Evolutionary conservation across 495 filamentous ascomycete genomes (phyloP).

Genomic region (Lophiotrema nucula): DNA sequence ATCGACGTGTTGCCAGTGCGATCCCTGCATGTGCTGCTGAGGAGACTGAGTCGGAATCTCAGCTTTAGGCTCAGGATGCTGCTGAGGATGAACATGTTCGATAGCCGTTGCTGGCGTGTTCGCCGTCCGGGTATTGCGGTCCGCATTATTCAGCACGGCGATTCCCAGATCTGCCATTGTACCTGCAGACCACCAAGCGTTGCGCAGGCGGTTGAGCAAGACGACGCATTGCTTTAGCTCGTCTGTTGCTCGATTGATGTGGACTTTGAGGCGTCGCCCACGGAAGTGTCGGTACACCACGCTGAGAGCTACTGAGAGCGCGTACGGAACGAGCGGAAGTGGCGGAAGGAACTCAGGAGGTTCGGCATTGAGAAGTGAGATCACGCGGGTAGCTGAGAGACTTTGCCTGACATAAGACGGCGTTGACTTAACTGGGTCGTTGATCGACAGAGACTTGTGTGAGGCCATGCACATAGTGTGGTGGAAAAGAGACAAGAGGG

Average conservation of each 20-base stretch:
- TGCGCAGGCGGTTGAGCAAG: constrained; percentile 55
- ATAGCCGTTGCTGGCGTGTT: constrained; percentile 21
- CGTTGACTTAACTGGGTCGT: constrained; percentile 42
- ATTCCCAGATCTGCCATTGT: constrained; percentile 58
- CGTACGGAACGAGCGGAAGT: constrained; percentile 67
- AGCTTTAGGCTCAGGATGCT: constrained; percentile 4
- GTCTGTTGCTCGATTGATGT: constrained; percentile 58
- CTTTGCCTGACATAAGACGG: constrained; percentile 61
- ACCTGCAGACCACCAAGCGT: constrained; percentile 62
- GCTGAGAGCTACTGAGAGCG: constrained; percentile 63
- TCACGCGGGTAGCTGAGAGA: constrained; percentile 63
- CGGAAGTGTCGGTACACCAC: constrained; percentile 72
- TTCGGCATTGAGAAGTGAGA: constrained; percentile 58
- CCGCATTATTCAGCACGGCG: constrained; percentile 30
- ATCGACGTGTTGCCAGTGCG: constrained; percentile 6
- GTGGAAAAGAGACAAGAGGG: constrained; percentile 66
- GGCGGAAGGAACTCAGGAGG: constrained; percentile 53
- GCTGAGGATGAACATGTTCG: neutral
- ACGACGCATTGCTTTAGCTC: constrained; percentile 59
- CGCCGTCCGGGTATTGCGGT: constrained; percentile 24
- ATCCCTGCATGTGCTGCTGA: neutral
- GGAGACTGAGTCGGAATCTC: neutral
- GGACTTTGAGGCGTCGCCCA: constrained; percentile 62
- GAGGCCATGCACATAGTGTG: constrained; percentile 67
- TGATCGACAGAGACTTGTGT: constrained; percentile 47